Evolutionary conservation across 192 early-diverging fungal species (phyloP), one percentile per base, ranked within the genome.

Genomic region (Backusella sp.): DNA sequence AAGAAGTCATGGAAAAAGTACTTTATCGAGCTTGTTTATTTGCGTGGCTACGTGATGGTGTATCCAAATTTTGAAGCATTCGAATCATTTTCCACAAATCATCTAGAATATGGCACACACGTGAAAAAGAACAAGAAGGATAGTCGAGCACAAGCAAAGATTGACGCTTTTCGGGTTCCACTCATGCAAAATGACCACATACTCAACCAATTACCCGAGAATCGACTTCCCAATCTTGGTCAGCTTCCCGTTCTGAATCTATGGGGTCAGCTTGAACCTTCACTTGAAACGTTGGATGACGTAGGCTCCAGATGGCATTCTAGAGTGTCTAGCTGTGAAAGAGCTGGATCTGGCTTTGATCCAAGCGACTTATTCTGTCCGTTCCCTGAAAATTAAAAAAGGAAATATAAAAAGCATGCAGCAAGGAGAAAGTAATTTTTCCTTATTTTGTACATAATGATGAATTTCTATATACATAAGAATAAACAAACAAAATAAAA

Each of bases 11-110:
- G 87, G 86, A 90, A 88, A 65, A 82, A 84, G 37, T 84, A 83
- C 56, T 85, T 88, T 72, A 88, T 90, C 42, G 87, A 90, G 49
- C 77, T 90, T 72, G 83, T 85, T n/a, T 90, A 90, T 70, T 77
- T 88, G 74, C 84, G 88, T 30, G 88, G 83, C 15, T 90, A 90
- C 41, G 84, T 87, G 0, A 90, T 90, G 89, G 77, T 90, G 2
- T 90, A 90, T 76, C 89, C 89, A 15, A 90, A 90, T 68, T 89
- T 84, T 73, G 76, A 84, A 71, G 85, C 84, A 67, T 88, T 87
- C 71, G 83, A 81, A 23, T 86, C 84, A 14, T 88, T 90, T 49
- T 89, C 88, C 15, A 90, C 89, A 59, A 88, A 88, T 77, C 88
- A 89, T 80, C 68, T 85, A 11, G 88, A 90, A 49, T 80, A 72